A percentile compares a stretch with the other conserved stretches of the same genome.
Evolutionary conservation across 768 basidiomycete genomes (phyloP).

Genomic region (Macrocybe gigantea): DNA sequence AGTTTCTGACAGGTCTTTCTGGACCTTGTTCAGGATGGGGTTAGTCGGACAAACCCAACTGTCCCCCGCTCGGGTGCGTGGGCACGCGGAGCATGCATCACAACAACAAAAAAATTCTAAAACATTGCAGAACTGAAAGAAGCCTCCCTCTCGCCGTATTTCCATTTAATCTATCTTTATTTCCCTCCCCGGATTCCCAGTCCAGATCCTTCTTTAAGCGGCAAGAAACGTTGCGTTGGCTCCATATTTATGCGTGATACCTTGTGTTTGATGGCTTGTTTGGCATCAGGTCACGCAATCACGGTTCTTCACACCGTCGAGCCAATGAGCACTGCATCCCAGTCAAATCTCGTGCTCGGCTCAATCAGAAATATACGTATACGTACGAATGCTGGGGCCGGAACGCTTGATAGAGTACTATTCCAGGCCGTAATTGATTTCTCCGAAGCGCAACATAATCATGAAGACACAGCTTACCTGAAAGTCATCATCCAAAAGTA

Average conservation of each 20-base stretch:
- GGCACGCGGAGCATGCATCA: not conserved
- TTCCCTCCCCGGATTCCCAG: too few relatives aligned
- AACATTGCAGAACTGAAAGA: too few relatives aligned
- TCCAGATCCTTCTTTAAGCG: too few relatives aligned
- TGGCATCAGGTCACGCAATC: not conserved
- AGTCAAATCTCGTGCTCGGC: not conserved
- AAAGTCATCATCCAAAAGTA: conserved; percentile 35
- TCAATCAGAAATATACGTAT: not conserved
- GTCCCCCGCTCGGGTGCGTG: not conserved
- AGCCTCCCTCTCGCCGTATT: too few relatives aligned
- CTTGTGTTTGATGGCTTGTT: not conserved
- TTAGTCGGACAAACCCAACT: not conserved
- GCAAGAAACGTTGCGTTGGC: too few relatives aligned
- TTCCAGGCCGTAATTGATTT: conserved; percentile 5
- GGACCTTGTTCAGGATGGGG: not conserved
- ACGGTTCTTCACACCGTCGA: conserved; percentile 1
- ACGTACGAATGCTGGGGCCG: conserved; percentile 40
- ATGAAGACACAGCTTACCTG: conserved; percentile 23
- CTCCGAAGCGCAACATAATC: not conserved
- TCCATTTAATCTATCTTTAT: too few relatives aligned
- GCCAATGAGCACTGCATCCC: conserved; percentile 11
- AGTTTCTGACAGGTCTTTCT: not conserved
- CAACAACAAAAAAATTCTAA: not conserved
- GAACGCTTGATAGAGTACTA: conserved; percentile 40
- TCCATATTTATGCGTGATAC: not conserved